Base-by-base conservation (phyloP, 116 monocot genomes). In the Dioscorea cayenensis region DNA sequence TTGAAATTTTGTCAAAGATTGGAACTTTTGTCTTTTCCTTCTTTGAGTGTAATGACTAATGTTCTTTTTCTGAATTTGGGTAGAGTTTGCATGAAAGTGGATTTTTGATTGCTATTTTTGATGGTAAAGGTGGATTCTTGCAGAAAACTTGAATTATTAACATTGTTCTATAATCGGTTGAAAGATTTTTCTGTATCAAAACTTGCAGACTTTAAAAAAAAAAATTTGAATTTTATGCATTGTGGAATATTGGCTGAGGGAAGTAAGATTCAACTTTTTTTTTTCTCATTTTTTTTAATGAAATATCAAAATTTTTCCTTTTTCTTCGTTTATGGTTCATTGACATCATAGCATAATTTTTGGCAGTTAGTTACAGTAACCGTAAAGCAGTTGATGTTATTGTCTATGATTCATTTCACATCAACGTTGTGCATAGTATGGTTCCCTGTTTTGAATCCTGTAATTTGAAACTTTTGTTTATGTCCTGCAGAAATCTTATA, bases 401-500 rank as follows among this genome's bases (percentile, higher is more conserved):
- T 4, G 11, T 17, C 51, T 51, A 14, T 62, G 19, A 21, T 9
- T 62, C n/a, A 3, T 3, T 9, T 62, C n/a, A 3, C 21, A 14
- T 1, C 21, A 20, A 62, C 21, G n/a, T 63, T 28, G 63, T 32
- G 32, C 32, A 32, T 27, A 28, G 22, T 28, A 10, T 43, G 43
- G 43, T 43, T 7, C 43, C 12, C 43, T 43, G 43, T 43, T 43
- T 10, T 43, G 43, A 18, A 60, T 22, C 14, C 60, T 60, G 20
- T 16, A 60, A 60, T 60, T 60, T 60, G 22, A 22, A 22, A 18
- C 16, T 63, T 14, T 49, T 10, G 32, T 66, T 49, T 61, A 71
- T 51, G 69, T 50, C 7, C 51, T 80, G 9, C 72, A 89, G 84
- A 85, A 71, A 43, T 4, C 78, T 68, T 85, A 68, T 29, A 70